phyloP scores from a whole-genome alignment of 306 rosid genomes.

The Citrullus amarus region DNA sequence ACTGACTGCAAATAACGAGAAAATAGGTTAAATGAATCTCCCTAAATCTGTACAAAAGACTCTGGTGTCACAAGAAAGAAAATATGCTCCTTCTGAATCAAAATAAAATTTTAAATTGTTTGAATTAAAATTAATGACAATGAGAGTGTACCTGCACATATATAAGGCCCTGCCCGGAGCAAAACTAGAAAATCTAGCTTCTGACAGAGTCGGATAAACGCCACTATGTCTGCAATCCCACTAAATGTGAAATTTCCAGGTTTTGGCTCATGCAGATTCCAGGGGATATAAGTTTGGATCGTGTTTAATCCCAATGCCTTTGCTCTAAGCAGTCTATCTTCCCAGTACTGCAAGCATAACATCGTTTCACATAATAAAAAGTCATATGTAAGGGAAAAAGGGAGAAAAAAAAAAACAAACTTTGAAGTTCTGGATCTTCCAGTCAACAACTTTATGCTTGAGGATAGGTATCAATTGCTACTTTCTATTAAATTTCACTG shows the following conservation, averaged over 20 bases:
- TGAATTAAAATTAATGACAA: background rate
- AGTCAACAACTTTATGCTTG: background rate
- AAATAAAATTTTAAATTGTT: background rate
- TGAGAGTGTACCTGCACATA: constrained; percentile 58
- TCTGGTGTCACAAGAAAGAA: background rate
- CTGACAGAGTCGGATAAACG: constrained; percentile 72
- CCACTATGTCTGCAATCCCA: constrained; percentile 64
- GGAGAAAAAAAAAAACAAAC: background rate
- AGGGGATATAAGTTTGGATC: constrained; percentile 81
- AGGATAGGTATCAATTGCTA: background rate
- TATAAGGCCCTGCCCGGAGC: constrained; percentile 90
- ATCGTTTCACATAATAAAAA: constrained; percentile 15
- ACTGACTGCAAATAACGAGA: background rate
- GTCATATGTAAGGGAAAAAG: background rate
- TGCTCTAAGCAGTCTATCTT: constrained; percentile 84
- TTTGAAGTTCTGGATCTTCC: background rate
- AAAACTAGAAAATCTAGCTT: constrained; percentile 60
- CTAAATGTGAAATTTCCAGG: constrained; percentile 56
- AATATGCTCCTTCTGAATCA: background rate
- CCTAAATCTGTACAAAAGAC: background rate
- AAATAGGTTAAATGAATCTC: background rate
- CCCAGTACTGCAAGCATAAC: constrained; percentile 68
- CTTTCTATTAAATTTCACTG: background rate
- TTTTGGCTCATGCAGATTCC: constrained; percentile 87
- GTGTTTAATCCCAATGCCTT: constrained; percentile 90